phyloP scores from a whole-genome alignment of 2,329 filamentous ascomycete genomes.

The Septoria petroselini region DNA sequence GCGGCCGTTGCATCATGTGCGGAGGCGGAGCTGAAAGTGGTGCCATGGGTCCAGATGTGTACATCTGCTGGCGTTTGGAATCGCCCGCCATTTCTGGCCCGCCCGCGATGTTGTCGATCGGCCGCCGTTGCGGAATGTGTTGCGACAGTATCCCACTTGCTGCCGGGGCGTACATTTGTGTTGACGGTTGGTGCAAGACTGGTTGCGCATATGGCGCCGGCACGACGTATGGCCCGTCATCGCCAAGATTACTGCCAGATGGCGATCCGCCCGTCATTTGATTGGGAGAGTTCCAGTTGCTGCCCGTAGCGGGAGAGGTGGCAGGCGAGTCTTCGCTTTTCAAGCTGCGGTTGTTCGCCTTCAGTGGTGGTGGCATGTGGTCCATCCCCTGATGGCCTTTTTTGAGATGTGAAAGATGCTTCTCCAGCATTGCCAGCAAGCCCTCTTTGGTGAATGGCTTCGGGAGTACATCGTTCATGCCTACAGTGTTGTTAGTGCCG shows the following conservation, averaged over 20 bases:
- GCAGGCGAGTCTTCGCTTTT: constrained; percentile 63
- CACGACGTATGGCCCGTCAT: constrained; percentile 47
- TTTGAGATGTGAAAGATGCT: constrained; percentile 80
- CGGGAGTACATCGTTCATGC: constrained; percentile 95
- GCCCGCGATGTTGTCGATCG: constrained; percentile 60
- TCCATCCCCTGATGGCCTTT: constrained; percentile 47
- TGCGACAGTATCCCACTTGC: constrained; percentile 38
- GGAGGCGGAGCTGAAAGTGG: constrained; percentile 40
- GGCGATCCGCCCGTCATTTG: constrained; percentile 58
- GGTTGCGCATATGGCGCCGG: constrained; percentile 43
- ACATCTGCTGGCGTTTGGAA: constrained; percentile 60
- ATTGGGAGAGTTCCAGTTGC: constrained; percentile 62
- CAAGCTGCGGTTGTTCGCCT: constrained; percentile 54
- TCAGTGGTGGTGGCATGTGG: constrained; percentile 53
- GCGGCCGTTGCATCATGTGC: constrained; percentile 25
- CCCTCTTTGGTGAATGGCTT: constrained; percentile 93
- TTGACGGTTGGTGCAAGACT: constrained; percentile 14
- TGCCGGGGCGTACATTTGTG: constrained; percentile 40
- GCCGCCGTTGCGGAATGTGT: constrained; percentile 50
- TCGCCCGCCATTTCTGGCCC: constrained; percentile 50
- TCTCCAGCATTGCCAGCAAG: constrained; percentile 75
- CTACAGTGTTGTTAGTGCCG: constrained; percentile 46
- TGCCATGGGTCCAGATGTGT: constrained; percentile 43
- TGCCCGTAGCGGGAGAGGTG: constrained; percentile 59
- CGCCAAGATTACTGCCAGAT: constrained; percentile 46